Evolutionary conservation across 805 yeast genomes (phyloP), one percentile per base, ranked within the genome.

Genomic region (Candida railenensis): DNA sequence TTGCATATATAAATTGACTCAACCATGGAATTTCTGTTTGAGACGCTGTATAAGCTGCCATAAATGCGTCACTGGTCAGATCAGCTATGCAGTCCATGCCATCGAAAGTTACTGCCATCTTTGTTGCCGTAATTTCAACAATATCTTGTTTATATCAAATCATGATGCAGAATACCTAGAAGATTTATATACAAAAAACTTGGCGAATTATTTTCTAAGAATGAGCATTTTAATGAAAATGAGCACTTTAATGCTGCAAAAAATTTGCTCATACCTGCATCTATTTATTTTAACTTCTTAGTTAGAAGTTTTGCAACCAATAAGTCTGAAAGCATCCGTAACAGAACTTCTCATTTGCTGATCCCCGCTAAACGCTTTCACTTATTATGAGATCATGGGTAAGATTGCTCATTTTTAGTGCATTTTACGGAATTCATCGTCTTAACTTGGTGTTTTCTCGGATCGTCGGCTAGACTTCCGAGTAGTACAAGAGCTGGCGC

Each of bases 71-170:
- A 4, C 59, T 46, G 19, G 47, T 58, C 50, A 43, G 43, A 48
- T 72, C 75, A 16, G 61, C 59, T 4, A 71, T 42, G 54, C 78
- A 74, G 53, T 71, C 71, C 51, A 69, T 53, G 2, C 74, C 76
- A n/a, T 70, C 53, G 50, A 55, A 68, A 7, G 5, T 11, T 25
- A 25, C 30, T 25, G 9, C 30, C 30, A 25, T 25, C 11, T 25
- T 25, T 25, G 30, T 11, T 25, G 5, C 9, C 30, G 5, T 25
- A 11, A 25, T 7, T 11, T 11, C 11, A 25, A 25, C 30, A 7
- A 25, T 25, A 25, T 25, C 11, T 25, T 5, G 11, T 25, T 25
- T 25, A 25, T 25, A 7, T 25, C 30, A 25, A 25, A 25, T 25
- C 30, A 25, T 25, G 30, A 11, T 7, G 30, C 30, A 25, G 30